Percentiles rank a stretch among this genome's conserved stretches.
phyloP scores from a whole-genome alignment of 768 basidiomycete genomes.

The Tylopilus sp. region DNA sequence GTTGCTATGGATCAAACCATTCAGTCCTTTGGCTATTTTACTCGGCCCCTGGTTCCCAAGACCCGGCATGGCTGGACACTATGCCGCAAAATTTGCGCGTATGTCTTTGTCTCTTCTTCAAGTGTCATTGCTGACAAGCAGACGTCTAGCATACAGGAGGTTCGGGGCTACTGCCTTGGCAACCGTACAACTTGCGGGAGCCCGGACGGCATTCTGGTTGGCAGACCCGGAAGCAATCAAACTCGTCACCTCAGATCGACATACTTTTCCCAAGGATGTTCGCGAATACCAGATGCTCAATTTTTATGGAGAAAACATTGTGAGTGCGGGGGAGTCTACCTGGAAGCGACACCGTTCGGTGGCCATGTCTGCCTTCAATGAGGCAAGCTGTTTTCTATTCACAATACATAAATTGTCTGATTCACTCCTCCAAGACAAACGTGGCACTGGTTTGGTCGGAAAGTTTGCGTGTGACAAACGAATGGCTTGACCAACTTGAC shows the following conservation, averaged over 20 bases:
- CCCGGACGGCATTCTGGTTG: conserved; percentile 38
- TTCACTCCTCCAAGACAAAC: conserved; percentile 33
- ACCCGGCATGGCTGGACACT: conserved; percentile 32
- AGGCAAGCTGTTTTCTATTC: conserved; percentile 37
- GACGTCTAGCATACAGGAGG: conserved; percentile 32
- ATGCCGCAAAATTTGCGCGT: conserved; percentile 36
- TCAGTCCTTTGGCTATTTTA: no score
- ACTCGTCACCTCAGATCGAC: conserved; percentile 30
- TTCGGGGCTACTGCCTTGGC: conserved; percentile 40
- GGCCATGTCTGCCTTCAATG: no score
- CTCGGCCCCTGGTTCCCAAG: conserved; percentile 36
- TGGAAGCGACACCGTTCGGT: no score
- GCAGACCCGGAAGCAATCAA: conserved; percentile 43
- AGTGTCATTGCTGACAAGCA: neutral
- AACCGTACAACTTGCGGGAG: conserved; percentile 32
- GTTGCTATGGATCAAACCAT: no score
- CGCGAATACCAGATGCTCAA: no score
- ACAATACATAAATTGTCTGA: neutral
- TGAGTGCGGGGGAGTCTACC: conserved; percentile 39
- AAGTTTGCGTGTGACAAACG: conserved; percentile 42
- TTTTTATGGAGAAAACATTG: conserved; percentile 44
- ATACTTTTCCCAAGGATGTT: conserved; percentile 39
- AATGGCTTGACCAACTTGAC: conserved; percentile 44
- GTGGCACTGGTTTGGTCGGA: no score
- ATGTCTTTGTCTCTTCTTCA: conserved; percentile 3